phyloP scores from a whole-genome alignment of 805 yeast genomes.

The Saturnispora diversa region DNA sequence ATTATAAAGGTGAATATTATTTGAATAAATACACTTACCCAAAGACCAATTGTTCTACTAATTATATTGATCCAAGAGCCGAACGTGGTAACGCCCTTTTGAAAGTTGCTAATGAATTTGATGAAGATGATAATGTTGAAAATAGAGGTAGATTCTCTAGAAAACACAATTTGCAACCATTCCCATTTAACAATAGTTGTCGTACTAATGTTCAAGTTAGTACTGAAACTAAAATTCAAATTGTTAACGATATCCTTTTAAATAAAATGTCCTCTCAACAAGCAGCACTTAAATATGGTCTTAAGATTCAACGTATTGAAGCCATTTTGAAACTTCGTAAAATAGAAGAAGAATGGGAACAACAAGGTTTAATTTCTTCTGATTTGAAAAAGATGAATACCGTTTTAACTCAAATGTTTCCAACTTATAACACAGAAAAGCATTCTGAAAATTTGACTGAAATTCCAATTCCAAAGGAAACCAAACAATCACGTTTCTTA shows the following conservation, averaged over 20 bases:
- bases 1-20: constrained; percentile 73
- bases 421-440: constrained; percentile 45
- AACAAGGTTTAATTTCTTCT: constrained; percentile 42
- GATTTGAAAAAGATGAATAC: constrained; percentile 54
- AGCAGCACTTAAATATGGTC: constrained; percentile 68
- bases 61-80: constrained; percentile 53
- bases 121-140: constrained; percentile 11
- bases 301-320: constrained; percentile 79
- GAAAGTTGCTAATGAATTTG: constrained; percentile 14
- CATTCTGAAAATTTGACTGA: constrained; percentile 78
- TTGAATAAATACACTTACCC: constrained; percentile 68
- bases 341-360: constrained; percentile 56
- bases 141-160: constrained; percentile 17
- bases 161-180: constrained; percentile 53
- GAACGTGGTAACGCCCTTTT: constrained; percentile 35
- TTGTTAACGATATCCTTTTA: constrained; percentile 42
- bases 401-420: constrained; percentile 74
- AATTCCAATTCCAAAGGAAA: constrained; percentile 82
- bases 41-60: constrained; percentile 60
- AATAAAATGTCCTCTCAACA: constrained; percentile 56
- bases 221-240: constrained; percentile 48
- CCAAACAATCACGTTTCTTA: constrained; percentile 72
- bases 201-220: constrained; percentile 57
- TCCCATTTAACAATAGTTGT: constrained; percentile 67
- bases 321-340: constrained; percentile 68